These are phyloP conservation scores for Echinochloa phyllopogon DNA, from an alignment of 176 grass and related monocot genomes.

Conservation along the genomic window DNA sequence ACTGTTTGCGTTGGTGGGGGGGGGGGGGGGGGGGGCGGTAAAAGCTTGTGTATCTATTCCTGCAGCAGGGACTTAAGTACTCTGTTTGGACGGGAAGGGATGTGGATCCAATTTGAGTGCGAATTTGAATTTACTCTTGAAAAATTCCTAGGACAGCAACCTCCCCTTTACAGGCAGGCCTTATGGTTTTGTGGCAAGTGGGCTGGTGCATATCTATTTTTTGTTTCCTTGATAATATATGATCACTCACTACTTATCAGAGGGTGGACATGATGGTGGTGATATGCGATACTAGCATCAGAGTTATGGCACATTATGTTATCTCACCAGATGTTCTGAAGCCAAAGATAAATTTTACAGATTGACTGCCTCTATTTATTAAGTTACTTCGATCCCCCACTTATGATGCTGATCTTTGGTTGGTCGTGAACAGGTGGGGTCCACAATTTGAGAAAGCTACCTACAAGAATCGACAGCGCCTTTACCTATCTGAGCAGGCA, in stretches of 20 bases:
- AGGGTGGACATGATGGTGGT: background rate
- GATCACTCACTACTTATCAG: background rate
- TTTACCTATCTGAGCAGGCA: slow-evolving; percentile 92
- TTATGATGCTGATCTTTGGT: slow-evolving; percentile 38
- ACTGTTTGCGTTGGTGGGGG: slow-evolving; percentile 28
- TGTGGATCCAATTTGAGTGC: background rate
- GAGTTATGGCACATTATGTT: background rate
- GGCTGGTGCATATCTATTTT: background rate
- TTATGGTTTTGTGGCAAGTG: slow-evolving; percentile 7
- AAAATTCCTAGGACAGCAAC: background rate
- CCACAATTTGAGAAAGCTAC: slow-evolving; percentile 74
- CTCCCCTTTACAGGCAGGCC: background rate
- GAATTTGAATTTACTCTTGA: background rate
- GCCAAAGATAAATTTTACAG: background rate
- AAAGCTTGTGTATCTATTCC: background rate
- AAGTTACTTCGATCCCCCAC: background rate
- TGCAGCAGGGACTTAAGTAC: background rate
- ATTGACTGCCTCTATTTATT: slow-evolving; percentile 3
- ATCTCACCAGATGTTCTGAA: background rate
- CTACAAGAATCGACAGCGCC: slow-evolving; percentile 75
- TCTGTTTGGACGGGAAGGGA: background rate
- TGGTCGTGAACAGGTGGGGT: slow-evolving; percentile 71
- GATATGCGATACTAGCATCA: background rate
- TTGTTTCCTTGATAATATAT: background rate
- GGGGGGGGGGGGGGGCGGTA: too few species aligned